These are phyloP conservation scores for Triticum timopheevii DNA, from an alignment of 176 grass and related monocot genomes.

Conservation along the genomic window DNA sequence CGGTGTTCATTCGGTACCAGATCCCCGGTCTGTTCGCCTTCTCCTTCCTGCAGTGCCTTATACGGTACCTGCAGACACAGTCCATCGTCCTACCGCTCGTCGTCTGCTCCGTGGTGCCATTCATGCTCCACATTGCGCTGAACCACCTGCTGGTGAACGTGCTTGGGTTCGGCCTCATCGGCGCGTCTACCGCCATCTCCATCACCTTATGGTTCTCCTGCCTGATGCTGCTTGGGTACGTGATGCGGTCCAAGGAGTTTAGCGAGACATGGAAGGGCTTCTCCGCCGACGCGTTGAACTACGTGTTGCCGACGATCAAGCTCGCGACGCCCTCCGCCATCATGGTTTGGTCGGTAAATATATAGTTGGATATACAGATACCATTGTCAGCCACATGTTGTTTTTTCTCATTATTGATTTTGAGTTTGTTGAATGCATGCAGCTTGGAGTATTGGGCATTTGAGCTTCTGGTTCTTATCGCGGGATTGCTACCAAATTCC, in stretches of 20 bases:
- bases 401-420: too few relatives aligned
- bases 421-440: background rate
- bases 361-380: too few relatives aligned
- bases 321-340: slow-evolving; percentile 77
- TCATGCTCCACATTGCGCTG: slow-evolving; percentile 54
- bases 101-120: slow-evolving; percentile 55
- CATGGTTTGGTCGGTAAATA: slow-evolving; percentile 72
- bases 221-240: slow-evolving; percentile 56
- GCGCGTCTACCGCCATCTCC: slow-evolving; percentile 44
- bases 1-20: slow-evolving; percentile 49
- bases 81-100: slow-evolving; percentile 62
- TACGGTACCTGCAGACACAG: slow-evolving; percentile 87
- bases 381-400: too few relatives aligned
- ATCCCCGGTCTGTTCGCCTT: slow-evolving; percentile 71
- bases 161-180: slow-evolving; percentile 52
- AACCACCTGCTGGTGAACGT: slow-evolving; percentile 57
- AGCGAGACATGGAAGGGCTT: slow-evolving; percentile 65
- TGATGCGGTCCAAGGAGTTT: slow-evolving; percentile 45
- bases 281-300: slow-evolving; percentile 57
- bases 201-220: slow-evolving; percentile 59
- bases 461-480: slow-evolving; percentile 80
- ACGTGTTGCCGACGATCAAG: slow-evolving; percentile 66
- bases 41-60: slow-evolving; percentile 59
- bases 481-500: slow-evolving; percentile 75
- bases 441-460: slow-evolving; percentile 94